Conservation (phyloP, 441 rosid genomes). For the Adansonia grandidieri region DNA sequence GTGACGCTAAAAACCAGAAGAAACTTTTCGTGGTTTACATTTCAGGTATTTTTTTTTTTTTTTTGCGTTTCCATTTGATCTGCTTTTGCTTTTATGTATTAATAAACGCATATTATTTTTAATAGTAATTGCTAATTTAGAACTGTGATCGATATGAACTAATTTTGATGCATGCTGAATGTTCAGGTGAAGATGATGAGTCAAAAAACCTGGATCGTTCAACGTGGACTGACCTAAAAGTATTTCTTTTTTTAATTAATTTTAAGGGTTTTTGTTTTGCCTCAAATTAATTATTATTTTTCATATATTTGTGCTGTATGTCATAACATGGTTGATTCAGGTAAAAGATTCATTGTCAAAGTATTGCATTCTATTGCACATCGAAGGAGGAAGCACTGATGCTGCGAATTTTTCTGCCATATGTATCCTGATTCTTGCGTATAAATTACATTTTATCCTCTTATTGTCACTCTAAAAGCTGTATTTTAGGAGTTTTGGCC, state of each 20-base stretch:
- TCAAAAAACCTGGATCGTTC: constrained; percentile 59
- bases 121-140: not conserved
- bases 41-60: constrained; percentile 47
- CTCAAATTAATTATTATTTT: not conserved
- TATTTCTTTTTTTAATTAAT: constrained; percentile 21
- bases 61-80: not conserved
- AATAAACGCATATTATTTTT: not conserved
- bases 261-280: not conserved
- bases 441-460: not conserved
- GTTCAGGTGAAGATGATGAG: constrained; percentile 61
- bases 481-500: not conserved
- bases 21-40: constrained; percentile 84
- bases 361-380: constrained; percentile 73
- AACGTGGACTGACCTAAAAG: constrained; percentile 65
- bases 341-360: constrained; percentile 70
- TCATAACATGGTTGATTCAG: constrained; percentile 43
- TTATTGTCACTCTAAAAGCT: constrained; percentile 7
- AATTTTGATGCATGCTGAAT: not conserved
- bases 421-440: constrained; percentile 64
- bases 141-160: not conserved
- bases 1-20: constrained; percentile 66
- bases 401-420: constrained; percentile 72
- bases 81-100: not conserved
- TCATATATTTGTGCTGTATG: not conserved
- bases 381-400: constrained; percentile 57